phyloP scores from a whole-genome alignment of 202 grass and related monocot species.

The Brachypodium distachyon region DNA sequence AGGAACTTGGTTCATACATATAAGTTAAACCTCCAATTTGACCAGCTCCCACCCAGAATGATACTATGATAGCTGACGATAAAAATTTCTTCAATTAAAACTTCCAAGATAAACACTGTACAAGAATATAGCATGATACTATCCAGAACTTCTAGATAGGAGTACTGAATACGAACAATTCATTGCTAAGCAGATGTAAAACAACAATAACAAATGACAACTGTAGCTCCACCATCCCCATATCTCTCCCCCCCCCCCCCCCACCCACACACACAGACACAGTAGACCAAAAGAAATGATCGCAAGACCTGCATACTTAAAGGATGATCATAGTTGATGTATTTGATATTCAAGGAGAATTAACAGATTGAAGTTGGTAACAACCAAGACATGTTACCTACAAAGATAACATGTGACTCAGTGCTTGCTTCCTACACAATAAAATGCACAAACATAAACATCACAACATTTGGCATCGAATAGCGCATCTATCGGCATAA shows the following conservation, averaged over 20 bases:
- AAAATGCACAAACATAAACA: neutral
- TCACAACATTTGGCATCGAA: neutral
- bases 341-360: constrained; percentile 21
- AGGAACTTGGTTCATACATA: no score
- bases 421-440: neutral
- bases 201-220: constrained; percentile 81
- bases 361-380: no score
- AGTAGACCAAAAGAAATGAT: constrained; percentile 93
- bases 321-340: constrained; percentile 3
- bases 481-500: constrained; percentile 76
- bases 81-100: neutral
- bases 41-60: neutral
- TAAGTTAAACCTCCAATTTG: neutral
- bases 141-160: constrained; percentile 4
- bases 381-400: neutral
- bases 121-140: neutral
- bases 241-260: constrained; percentile 63
- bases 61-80: no score
- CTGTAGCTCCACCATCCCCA: constrained; percentile 75
- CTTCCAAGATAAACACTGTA: neutral
- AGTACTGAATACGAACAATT: constrained; percentile 51
- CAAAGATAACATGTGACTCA: neutral
- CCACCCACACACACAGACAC: no score
- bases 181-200: constrained; percentile 88
- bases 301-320: constrained; percentile 57